A percentile compares a stretch with the other conserved stretches of the same genome.
phyloP scores from a whole-genome alignment of 805 yeast genomes.

The Priceomyces fermenticarens region DNA sequence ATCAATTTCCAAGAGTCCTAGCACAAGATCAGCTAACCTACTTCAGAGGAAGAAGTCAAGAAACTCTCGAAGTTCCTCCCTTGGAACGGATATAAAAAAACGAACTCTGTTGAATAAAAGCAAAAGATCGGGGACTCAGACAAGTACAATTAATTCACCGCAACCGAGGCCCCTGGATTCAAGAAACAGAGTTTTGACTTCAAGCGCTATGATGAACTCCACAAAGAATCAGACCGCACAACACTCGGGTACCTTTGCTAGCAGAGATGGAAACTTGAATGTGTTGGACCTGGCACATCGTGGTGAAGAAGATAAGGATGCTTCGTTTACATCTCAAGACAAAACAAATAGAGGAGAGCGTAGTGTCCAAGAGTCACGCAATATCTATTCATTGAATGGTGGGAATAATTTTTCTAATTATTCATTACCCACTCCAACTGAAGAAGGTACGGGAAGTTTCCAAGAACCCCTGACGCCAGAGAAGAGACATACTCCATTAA shows the following conservation, averaged over 20 bases:
- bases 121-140: no score
- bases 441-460: neutral
- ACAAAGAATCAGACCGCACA: neutral
- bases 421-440: neutral
- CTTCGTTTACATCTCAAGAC: neutral
- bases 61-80: no score
- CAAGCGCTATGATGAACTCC: constrained; percentile 1
- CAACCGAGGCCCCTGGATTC: no score
- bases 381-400: no score
- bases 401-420: neutral
- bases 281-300: neutral
- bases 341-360: no score
- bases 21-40: neutral
- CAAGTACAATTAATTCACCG: no score
- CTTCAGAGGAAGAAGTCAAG: no score
- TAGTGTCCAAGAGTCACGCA: neutral
- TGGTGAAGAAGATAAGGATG: neutral
- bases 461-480: neutral
- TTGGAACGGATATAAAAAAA: no score
- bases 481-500: constrained; percentile 4
- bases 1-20: neutral
- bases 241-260: neutral
- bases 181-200: neutral
- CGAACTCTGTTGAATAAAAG: no score
- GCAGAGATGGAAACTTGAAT: neutral